A percentile compares a stretch with the other conserved stretches of the same genome.
Evolutionary conservation across 768 basidiomycete species (phyloP).

Genomic region (Trametes sanguinea): DNA sequence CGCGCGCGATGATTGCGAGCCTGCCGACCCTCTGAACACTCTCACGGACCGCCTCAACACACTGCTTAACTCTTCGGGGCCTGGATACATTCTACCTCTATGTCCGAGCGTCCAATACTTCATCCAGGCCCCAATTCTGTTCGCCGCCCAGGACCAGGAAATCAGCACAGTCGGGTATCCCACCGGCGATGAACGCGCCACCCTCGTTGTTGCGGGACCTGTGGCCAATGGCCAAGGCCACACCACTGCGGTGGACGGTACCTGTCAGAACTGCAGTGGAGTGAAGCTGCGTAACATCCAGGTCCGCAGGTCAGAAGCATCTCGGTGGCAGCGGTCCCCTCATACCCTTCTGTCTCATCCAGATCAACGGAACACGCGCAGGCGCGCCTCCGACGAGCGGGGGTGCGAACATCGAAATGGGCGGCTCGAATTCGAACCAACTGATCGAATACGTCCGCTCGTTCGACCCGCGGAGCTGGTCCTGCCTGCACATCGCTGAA

Average conservation of each 20-base stretch:
- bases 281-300: conserved; percentile 73
- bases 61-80: conserved; percentile 63
- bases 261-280: conserved; percentile 58
- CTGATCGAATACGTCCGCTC: conserved; percentile 76
- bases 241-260: conserved; percentile 72
- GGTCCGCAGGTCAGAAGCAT: conserved; percentile 38
- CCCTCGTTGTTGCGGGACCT: conserved; percentile 67
- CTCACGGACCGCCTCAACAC: conserved; percentile 65
- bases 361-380: conserved; percentile 76
- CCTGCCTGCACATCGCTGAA: conserved; percentile 77
- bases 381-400: conserved; percentile 55
- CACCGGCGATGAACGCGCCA: conserved; percentile 63
- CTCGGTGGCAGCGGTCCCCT: neutral
- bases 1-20: conserved; percentile 31
- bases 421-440: conserved; percentile 71
- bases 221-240: conserved; percentile 64
- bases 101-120: conserved; percentile 66
- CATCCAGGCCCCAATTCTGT: conserved; percentile 66
- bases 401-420: conserved; percentile 85
- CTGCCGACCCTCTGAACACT: conserved; percentile 61
- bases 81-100: conserved; percentile 64
- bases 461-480: conserved; percentile 79
- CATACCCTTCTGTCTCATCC: conserved; percentile 1
- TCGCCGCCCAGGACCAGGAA: conserved; percentile 71
- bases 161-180: conserved; percentile 83